Conservation (phyloP, 352 stramenopile species). For the Pseudoperonospora humuli region DNA sequence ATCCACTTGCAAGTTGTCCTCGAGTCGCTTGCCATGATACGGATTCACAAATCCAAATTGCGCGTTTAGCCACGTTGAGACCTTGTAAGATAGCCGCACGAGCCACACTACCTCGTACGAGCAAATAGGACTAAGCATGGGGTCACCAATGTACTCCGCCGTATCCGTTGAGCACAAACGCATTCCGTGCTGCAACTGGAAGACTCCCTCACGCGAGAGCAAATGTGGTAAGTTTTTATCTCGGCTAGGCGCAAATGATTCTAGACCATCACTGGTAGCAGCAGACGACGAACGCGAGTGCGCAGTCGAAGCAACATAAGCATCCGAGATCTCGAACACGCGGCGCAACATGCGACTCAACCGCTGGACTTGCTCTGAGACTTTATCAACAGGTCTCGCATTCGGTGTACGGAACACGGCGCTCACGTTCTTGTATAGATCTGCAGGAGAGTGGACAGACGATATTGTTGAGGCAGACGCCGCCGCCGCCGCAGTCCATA, state of each 20-base stretch:
- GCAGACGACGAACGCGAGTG: conserved; percentile 40
- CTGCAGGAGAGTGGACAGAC: conserved; percentile 21
- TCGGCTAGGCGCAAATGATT: conserved; percentile 58
- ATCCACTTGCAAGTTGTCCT: conserved; percentile 70
- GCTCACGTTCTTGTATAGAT: conserved; percentile 31
- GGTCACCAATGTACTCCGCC: conserved; percentile 65
- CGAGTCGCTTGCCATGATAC: conserved; percentile 59
- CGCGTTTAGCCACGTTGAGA: conserved; percentile 73
- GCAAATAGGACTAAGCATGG: conserved; percentile 80
- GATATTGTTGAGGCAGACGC: conserved; percentile 13
- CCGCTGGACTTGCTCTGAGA: conserved; percentile 50
- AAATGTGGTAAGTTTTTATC: conserved; percentile 47
- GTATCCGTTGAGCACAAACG: conserved; percentile 68
- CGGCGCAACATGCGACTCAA: conserved; percentile 60
- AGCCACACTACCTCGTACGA: conserved; percentile 70
- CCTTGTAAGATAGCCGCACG: conserved; percentile 69
- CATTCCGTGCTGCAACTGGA: conserved; percentile 57
- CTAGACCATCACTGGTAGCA: conserved; percentile 19
- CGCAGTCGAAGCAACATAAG: conserved; percentile 72
- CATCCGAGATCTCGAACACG: conserved; percentile 82
- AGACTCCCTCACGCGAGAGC: conserved; percentile 49
- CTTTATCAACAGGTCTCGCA: conserved; percentile 22
- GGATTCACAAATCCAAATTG: conserved; percentile 58
- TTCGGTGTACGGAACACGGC: conserved; percentile 25
- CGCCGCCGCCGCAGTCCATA: conserved; percentile 36